Base-by-base conservation (phyloP, 73 alveolate genomes). In the Paramecium pentaurelia region DNA sequence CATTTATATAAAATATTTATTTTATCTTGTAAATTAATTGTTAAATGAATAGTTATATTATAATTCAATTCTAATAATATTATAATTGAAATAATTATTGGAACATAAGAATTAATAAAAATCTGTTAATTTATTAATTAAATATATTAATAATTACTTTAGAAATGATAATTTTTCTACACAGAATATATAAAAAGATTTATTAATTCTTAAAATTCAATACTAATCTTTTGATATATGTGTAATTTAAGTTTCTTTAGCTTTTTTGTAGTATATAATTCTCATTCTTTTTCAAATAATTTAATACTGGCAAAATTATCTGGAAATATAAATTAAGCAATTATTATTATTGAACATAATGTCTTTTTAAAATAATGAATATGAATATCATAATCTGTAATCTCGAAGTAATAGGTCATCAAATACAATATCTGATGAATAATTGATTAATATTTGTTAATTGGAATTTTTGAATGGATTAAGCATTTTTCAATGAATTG, bases 241-340 rank as follows among this genome's bases (percentile, higher is more conserved):
- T 12, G 28, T 8, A 40, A 40, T 96, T 30, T 97, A 93, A n/a
- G 83, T 93, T 2, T 10, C 49, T 49, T 54, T 54, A 4, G 16
- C 2, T 20, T 54, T 14, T 54, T 54, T 54, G 12, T 54, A 54
- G 28, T 7, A 4, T 20, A 18, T 22, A 7, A 54, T 8, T 16
- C 32, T 3, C 12, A 4, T 18, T 4, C 36, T 54, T 25, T 22
- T 3, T 54, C 14, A 3, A 14, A 54, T 54, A 54, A 54, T 54
- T 54, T 54, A 54, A 54, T 54, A 54, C 70, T 54, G 70, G 22
- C 70, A 54, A 54, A 54, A 18, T 54, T 54, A 54, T 54, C 70
- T 54, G 34, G 18, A 34, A 54, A 54, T 54, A 54, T 54, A 54
- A 18, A 54, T 54, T 54, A 54, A 54, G 70, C 70, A 54, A 54